Evolutionary conservation across 1,284 basidiomycete genomes (phyloP).

Genomic region (Porodaedalea pini): DNA sequence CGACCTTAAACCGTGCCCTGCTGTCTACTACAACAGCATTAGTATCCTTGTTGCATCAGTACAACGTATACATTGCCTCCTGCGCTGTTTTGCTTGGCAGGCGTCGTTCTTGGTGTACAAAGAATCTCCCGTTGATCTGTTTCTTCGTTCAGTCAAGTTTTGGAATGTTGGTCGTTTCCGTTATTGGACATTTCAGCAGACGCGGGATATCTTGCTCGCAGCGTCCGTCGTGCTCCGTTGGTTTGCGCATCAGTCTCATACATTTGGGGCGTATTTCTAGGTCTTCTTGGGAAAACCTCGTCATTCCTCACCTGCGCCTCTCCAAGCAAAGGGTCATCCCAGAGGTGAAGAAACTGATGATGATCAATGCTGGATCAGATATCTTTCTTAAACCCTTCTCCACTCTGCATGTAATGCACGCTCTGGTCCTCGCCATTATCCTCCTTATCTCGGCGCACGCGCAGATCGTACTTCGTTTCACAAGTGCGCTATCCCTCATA

Average conservation of each 20-base stretch:
- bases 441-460: slow-evolving; percentile 83
- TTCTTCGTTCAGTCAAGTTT: slow-evolving; percentile 81
- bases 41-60: slow-evolving; percentile 75
- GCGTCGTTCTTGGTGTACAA: slow-evolving; percentile 62
- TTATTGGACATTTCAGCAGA: slow-evolving; percentile 82
- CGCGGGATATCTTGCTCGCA: slow-evolving; percentile 87
- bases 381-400: slow-evolving; percentile 36
- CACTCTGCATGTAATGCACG: slow-evolving; percentile 69
- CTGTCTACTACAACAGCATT: slow-evolving; percentile 45
- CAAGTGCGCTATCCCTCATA: slow-evolving; percentile 72
- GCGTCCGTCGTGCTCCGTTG: slow-evolving; percentile 64
- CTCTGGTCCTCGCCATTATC: slow-evolving; percentile 53
- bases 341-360: no score
- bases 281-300: not conserved
- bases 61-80: slow-evolving; percentile 60
- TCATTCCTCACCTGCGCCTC: no score
- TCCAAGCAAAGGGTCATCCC: no score
- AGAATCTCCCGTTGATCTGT: slow-evolving; percentile 68
- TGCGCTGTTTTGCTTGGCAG: slow-evolving; percentile 40
- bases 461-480: slow-evolving; percentile 85
- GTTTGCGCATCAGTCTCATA: slow-evolving; percentile 42
- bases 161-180: slow-evolving; percentile 85
- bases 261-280: slow-evolving; percentile 27
- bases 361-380: slow-evolving; percentile 12
- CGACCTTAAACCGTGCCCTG: slow-evolving; percentile 35